phyloP scores from a whole-genome alignment of 2,329 filamentous ascomycete genomes.

The Claviceps paspali region DNA sequence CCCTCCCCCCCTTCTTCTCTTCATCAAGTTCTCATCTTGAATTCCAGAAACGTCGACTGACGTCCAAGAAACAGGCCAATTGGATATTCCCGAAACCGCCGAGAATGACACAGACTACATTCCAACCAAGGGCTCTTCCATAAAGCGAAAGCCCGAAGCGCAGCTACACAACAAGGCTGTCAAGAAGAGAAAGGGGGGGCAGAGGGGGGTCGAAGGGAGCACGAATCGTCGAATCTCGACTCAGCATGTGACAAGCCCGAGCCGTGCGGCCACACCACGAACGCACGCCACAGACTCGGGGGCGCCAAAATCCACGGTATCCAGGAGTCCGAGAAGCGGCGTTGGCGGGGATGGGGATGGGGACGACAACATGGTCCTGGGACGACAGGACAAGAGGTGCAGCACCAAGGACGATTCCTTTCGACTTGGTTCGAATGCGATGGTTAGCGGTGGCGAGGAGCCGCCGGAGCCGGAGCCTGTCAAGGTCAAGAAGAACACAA shows the following conservation, averaged over 20 bases:
- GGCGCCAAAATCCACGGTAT: not conserved
- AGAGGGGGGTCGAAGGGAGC: not conserved
- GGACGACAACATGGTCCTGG: not conserved
- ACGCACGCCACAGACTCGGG: not conserved
- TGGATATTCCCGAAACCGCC: not conserved
- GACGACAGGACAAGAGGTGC: not conserved
- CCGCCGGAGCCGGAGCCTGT: not conserved
- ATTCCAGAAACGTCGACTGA: not conserved
- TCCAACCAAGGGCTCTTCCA: not conserved
- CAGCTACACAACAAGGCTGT: slow-evolving; percentile 5
- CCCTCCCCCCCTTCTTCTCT: not conserved
- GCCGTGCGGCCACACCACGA: not conserved
- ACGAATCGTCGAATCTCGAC: not conserved
- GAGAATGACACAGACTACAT: slow-evolving; percentile 4
- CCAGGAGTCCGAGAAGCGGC: not conserved
- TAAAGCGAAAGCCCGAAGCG: slow-evolving; percentile 1
- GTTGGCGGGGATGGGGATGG: not conserved
- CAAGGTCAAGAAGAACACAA: slow-evolving; percentile 7
- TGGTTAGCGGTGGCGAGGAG: not conserved
- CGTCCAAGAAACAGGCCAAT: not conserved
- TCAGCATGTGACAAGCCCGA: not conserved
- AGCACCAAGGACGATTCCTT: no score
- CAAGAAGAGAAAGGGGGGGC: not conserved
- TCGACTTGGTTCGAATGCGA: not conserved
- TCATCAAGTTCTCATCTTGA: not conserved